Evolutionary conservation across 1,139 yeast species (phyloP).

Genomic region (Taphrina deformans): DNA sequence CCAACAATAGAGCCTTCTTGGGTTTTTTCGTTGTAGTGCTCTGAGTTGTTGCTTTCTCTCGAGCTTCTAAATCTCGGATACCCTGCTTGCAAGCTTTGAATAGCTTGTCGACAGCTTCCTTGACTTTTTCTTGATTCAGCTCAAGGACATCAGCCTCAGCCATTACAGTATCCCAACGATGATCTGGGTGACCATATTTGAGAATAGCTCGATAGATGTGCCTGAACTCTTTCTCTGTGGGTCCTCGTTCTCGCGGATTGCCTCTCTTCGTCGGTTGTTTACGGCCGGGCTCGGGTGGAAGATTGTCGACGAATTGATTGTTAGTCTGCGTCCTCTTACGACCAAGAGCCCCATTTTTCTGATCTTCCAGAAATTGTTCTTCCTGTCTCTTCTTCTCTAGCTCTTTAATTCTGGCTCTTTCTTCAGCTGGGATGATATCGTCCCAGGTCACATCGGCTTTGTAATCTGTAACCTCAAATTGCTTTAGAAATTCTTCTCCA

Average conservation of each 20-base stretch:
- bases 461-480: slow-evolving; percentile 96
- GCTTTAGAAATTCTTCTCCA: slow-evolving; percentile 95
- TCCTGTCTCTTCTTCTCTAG: slow-evolving; percentile 86
- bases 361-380: slow-evolving; percentile 82
- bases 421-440: slow-evolving; percentile 96
- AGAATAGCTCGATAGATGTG: slow-evolving; percentile 80
- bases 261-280: slow-evolving; percentile 46
- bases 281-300: slow-evolving; percentile 46
- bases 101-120: slow-evolving; percentile 72
- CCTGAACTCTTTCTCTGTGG: slow-evolving; percentile 84
- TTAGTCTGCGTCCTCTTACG: slow-evolving; percentile 40
- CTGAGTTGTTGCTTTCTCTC: slow-evolving; percentile 57
- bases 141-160: slow-evolving; percentile 87
- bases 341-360: slow-evolving; percentile 67
- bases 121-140: slow-evolving; percentile 79
- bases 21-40: slow-evolving; percentile 62
- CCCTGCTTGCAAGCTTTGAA: slow-evolving; percentile 61
- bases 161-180: slow-evolving; percentile 83
- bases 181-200: slow-evolving; percentile 74
- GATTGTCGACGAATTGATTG: slow-evolving; percentile 38
- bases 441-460: slow-evolving; percentile 99
- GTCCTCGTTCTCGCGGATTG: slow-evolving; percentile 44
- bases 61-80: slow-evolving; percentile 65
- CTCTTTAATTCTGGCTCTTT: slow-evolving; percentile 80
- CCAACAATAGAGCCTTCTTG: slow-evolving; percentile 85